Evolutionary conservation across 768 basidiomycete species (phyloP), one percentile per base, ranked within the genome.

Genomic region (Mycena chlorophos): DNA sequence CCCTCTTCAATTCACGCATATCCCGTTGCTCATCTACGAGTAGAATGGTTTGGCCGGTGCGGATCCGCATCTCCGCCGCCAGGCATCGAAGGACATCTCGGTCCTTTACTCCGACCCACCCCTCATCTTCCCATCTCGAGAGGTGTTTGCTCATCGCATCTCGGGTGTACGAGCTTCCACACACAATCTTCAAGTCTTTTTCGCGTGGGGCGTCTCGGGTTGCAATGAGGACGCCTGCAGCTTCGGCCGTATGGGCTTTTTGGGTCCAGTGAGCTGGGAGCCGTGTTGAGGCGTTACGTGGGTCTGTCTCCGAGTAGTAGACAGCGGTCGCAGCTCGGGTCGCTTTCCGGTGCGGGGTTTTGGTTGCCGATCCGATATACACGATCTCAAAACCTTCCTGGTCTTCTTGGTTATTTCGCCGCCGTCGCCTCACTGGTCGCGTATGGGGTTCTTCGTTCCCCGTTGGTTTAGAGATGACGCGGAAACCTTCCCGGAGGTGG

Each of bases 101-200:
- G n/a, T 52, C 19, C 8, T 14, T 26, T 5, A 52, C 43, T 8
- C 51, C 56, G 5, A 47, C 23, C 56, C 50, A 57, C 3, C 50
- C 50, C n/a, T 34, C 25, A 17, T 51, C 51, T 22, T 57, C 56
- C 50, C 51, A 57, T 6, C 29, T 29, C 1, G 17, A 1, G 1
- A 57, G 47, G 6, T 40, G 28, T 29, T 25, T 52, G 12, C 4
- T 25, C 22, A 57, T 5, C 6, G 31, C 26, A 0, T 4, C 31
- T 27, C 5, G 2, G 0, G 49, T 6, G 12, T 3, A 16, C 2
- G 23, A 17, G 2, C n/a, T 10, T 0, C 6, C 5, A 4, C n/a
- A 23, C 2, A 13, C 19, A 5, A 56, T 45, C 1, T 8, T 29
- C 2, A 56, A 28, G 4, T 22, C 17, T 0, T 6, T 16, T 6